A percentile compares a stretch with the other conserved stretches of the same genome.
These are phyloP conservation scores for Pichia sp. DNA, from an alignment of 1,139 yeast species.

Conservation along the genomic window DNA sequence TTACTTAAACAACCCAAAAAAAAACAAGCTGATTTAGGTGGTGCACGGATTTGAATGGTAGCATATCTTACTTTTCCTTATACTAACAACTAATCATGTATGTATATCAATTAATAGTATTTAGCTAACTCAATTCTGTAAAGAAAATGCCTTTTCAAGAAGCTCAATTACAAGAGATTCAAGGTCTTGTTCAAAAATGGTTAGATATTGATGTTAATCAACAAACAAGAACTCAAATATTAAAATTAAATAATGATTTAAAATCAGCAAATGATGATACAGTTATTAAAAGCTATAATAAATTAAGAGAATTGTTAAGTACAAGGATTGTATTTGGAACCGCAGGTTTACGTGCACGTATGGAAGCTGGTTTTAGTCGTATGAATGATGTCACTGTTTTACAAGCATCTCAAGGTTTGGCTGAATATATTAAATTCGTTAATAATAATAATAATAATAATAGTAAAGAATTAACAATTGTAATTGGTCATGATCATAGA, in stretches of 20 bases:
- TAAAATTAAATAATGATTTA: conserved; percentile 35
- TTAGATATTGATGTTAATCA: conserved; percentile 36
- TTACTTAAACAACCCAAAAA: no score
- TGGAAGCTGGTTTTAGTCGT: conserved; percentile 86
- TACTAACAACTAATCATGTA: no score
- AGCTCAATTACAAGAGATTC: neutral
- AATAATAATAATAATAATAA: conserved; percentile 23
- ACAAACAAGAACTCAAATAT: conserved; percentile 51
- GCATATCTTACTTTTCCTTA: no score
- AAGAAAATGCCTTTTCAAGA: neutral
- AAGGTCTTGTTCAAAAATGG: conserved; percentile 21
- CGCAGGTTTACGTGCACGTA: conserved; percentile 79
- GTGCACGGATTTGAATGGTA: neutral
- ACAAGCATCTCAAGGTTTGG: conserved; percentile 91
- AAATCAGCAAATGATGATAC: conserved; percentile 31
- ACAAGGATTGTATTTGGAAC: conserved; percentile 81
- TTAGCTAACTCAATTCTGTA: no score
- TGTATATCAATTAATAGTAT: no score
- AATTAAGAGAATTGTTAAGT: conserved; percentile 46
- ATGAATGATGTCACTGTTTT: conserved; percentile 87
- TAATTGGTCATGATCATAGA: conserved; percentile 90
- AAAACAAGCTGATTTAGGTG: no score
- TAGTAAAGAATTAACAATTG: conserved; percentile 51
- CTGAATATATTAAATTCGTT: conserved; percentile 40
- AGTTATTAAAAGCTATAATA: conserved; percentile 22